These are phyloP conservation scores for Geotrichum klebahnii DNA, from an alignment of 1,139 yeast genomes.

Conservation along the genomic window DNA sequence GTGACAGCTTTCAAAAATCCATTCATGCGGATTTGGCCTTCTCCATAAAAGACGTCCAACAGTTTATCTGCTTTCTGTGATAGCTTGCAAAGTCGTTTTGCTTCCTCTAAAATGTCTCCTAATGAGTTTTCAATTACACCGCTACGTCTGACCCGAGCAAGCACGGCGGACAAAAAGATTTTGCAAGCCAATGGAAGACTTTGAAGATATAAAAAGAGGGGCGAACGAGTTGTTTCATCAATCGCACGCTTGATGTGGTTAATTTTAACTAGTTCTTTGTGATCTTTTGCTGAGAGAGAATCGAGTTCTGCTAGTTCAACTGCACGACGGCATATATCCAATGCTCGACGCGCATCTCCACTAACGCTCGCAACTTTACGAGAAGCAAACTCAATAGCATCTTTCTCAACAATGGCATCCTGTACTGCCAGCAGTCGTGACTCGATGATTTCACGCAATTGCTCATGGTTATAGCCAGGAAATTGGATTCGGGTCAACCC, in stretches of 20 bases:
- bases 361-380: slow-evolving; percentile 93
- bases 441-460: slow-evolving; percentile 68
- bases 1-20: slow-evolving; percentile 54
- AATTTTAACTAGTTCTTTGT: slow-evolving; percentile 53
- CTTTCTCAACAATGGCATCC: slow-evolving; percentile 48
- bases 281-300: slow-evolving; percentile 26
- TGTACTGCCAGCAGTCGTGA: slow-evolving; percentile 61
- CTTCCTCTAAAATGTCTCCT: slow-evolving; percentile 77
- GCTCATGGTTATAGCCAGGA: slow-evolving; percentile 79
- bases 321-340: slow-evolving; percentile 84
- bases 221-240: slow-evolving; percentile 73
- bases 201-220: slow-evolving; percentile 56
- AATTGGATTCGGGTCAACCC: slow-evolving; percentile 86
- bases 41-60: slow-evolving; percentile 24
- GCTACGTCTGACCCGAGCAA: slow-evolving; percentile 61
- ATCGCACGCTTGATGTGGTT: slow-evolving; percentile 73
- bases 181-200: slow-evolving; percentile 67
- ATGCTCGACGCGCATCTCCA: slow-evolving; percentile 94
- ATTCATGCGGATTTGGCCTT: slow-evolving; percentile 35
- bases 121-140: slow-evolving; percentile 68
- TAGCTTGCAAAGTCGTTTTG: slow-evolving; percentile 48
- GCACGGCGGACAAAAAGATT: slow-evolving; percentile 61
- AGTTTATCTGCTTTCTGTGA: slow-evolving; percentile 31
- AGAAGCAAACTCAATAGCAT: slow-evolving; percentile 87
- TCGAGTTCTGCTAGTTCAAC: slow-evolving; percentile 73